These are phyloP conservation scores for Albophoma yamanashiensis DNA, from an alignment of 2,329 filamentous ascomycete genomes.

Conservation along the genomic window DNA sequence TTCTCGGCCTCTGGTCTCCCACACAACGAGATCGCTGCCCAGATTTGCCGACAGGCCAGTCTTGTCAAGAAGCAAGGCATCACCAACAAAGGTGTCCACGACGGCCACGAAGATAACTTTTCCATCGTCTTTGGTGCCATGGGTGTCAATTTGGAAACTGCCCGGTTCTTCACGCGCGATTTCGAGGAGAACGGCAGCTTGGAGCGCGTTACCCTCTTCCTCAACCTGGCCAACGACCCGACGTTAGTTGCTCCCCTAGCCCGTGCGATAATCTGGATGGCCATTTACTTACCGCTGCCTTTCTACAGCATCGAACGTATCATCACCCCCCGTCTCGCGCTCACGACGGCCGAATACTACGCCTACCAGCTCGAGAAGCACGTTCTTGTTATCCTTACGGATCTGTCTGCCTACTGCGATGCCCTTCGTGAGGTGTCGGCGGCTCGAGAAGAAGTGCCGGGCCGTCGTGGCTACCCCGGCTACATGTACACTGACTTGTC, in stretches of 20 bases:
- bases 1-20: conserved; percentile 97
- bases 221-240: conserved; percentile 98
- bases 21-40: conserved; percentile 98
- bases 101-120: conserved; percentile 98
- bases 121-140: conserved; percentile 99
- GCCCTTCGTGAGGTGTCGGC: conserved; percentile 97
- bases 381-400: conserved; percentile 95
- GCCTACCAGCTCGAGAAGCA: conserved; percentile 99
- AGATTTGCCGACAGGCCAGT: conserved; percentile 95
- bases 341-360: conserved; percentile 99
- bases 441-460: conserved; percentile 95
- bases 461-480: conserved; percentile 98
- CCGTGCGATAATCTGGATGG: background rate
- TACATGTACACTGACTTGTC: conserved; percentile 99
- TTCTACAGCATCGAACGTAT: conserved; percentile 88
- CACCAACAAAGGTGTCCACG: conserved; percentile 89
- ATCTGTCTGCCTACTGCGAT: conserved; percentile 96
- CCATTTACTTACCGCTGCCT: background rate
- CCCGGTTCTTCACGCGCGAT: conserved; percentile 94
- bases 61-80: conserved; percentile 69
- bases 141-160: conserved; percentile 99
- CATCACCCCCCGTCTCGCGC: conserved; percentile 93
- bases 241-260: conserved; percentile 51
- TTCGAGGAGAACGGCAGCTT: conserved; percentile 99
- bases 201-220: conserved; percentile 93